These are phyloP conservation scores for Boechera divaricarpa DNA, from an alignment of 345 rosid genomes.

Conservation along the genomic window DNA sequence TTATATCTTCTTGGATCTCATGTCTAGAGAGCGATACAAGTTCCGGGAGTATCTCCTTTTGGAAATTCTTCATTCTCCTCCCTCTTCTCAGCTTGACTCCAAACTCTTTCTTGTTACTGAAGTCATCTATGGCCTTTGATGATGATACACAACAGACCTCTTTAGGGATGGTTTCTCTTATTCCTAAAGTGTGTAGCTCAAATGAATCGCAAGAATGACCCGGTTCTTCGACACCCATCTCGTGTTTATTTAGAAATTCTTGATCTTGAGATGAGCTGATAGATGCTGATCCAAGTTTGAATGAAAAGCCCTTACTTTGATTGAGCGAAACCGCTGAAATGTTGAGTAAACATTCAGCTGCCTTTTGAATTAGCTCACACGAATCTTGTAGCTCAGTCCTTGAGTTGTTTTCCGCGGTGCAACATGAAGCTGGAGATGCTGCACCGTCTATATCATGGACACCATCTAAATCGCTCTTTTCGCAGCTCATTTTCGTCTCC, in stretches of 20 bases:
- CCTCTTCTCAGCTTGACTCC: constrained; percentile 67
- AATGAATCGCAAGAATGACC: constrained; percentile 56
- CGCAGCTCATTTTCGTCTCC: not conserved
- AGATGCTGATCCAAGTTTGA: not conserved
- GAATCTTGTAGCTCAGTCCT: constrained; percentile 17
- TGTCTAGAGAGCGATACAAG: constrained; percentile 58
- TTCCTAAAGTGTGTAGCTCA: constrained; percentile 54
- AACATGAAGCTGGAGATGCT: constrained; percentile 33
- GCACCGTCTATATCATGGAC: constrained; percentile 8
- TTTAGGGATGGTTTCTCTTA: constrained; percentile 51
- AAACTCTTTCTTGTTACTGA: constrained; percentile 47
- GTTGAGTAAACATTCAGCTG: constrained; percentile 64
- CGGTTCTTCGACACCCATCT: constrained; percentile 36
- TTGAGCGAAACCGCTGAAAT: constrained; percentile 31
- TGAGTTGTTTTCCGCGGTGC: constrained; percentile 30
- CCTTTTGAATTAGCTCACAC: constrained; percentile 45
- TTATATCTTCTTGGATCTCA: constrained; percentile 69
- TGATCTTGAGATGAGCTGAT: constrained; percentile 24
- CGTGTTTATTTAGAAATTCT: not conserved
- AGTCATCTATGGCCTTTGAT: constrained; percentile 51
- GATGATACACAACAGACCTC: constrained; percentile 58
- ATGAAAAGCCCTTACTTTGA: not conserved
- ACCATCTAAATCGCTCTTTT: not conserved
- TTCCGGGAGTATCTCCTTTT: constrained; percentile 68
- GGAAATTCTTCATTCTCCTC: constrained; percentile 76